phyloP scores from a whole-genome alignment of 2,329 filamentous ascomycete genomes.

The Aureobasidium sp. region DNA sequence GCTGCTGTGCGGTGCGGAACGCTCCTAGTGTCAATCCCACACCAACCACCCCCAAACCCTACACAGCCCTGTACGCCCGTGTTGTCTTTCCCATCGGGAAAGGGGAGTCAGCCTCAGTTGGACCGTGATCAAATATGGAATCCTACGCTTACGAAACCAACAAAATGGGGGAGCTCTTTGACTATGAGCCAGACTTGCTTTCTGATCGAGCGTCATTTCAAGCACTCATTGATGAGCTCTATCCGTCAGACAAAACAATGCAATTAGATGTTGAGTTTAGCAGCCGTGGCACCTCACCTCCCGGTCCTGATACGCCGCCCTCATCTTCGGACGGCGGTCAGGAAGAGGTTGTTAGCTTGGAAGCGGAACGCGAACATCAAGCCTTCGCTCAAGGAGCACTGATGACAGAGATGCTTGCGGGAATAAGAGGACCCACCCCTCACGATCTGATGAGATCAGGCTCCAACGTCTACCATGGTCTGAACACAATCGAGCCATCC shows the following conservation, averaged over 20 bases:
- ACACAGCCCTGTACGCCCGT: slow-evolving; percentile 7
- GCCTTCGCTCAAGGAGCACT: not conserved
- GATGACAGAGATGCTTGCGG: slow-evolving; percentile 9
- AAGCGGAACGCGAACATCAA: not conserved
- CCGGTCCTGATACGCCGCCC: not conserved
- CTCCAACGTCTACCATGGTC: not conserved
- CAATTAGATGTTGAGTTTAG: slow-evolving; percentile 1
- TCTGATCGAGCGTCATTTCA: slow-evolving; percentile 2
- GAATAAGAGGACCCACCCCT: not conserved
- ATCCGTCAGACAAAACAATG: not conserved
- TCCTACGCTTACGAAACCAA: slow-evolving; percentile 9
- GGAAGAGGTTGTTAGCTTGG: not conserved
- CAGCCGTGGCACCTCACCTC: slow-evolving; percentile 2
- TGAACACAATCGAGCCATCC: not conserved
- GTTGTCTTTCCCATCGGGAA: not conserved
- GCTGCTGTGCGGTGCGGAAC: slow-evolving; percentile 9
- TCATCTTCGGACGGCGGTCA: not conserved
- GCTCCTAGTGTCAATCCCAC: slow-evolving; percentile 3
- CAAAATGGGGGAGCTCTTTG: slow-evolving; percentile 7
- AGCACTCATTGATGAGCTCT: slow-evolving; percentile 3
- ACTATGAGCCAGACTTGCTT: not conserved
- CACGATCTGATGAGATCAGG: not conserved
- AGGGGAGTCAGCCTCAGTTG: not conserved
- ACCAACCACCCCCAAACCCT: not conserved
- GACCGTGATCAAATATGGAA: slow-evolving; percentile 2